Percentiles rank a stretch among this genome's conserved stretches.
phyloP scores from a whole-genome alignment of 1,284 basidiomycete species.

The Sporisorium iseilematis-ciliati region DNA sequence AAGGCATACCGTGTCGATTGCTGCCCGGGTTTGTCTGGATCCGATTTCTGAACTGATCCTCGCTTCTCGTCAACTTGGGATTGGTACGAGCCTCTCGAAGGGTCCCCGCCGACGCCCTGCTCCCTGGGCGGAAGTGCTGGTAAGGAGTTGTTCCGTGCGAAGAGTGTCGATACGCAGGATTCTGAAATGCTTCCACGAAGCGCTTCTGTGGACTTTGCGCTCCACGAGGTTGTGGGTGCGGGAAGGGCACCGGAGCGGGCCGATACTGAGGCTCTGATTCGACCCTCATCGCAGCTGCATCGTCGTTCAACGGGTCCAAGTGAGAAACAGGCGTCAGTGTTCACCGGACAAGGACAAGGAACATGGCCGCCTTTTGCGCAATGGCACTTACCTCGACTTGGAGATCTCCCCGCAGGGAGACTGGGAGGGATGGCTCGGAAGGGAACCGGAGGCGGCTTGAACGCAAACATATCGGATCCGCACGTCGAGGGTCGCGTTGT shows the following conservation, averaged over 20 bases:
- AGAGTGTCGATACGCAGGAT: slow-evolving; percentile 1
- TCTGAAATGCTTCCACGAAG: not conserved
- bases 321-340: not conserved
- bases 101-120: not conserved
- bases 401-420: not conserved
- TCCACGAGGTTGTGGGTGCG: not conserved
- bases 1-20: not conserved
- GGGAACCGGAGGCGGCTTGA: slow-evolving; percentile 17
- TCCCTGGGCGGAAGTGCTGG: slow-evolving; percentile 4
- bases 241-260: not conserved
- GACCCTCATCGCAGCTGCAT: not conserved
- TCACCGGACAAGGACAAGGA: not conserved
- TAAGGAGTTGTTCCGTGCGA: slow-evolving; percentile 2
- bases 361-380: not conserved
- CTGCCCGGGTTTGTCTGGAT: not conserved
- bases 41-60: slow-evolving; percentile 3
- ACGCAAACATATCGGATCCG: slow-evolving; percentile 37
- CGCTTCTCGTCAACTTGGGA: slow-evolving; percentile 4
- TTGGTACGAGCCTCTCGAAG: not conserved
- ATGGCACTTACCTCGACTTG: slow-evolving; percentile 13
- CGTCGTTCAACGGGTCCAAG: not conserved
- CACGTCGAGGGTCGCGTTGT: slow-evolving; percentile 17
- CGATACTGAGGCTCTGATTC: not conserved
- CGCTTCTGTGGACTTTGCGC: slow-evolving; percentile 1
- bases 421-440: slow-evolving; percentile 19